These are phyloP conservation scores for Fusarium sulawesiense DNA, from an alignment of 2,329 filamentous ascomycete species.

Conservation along the genomic window DNA sequence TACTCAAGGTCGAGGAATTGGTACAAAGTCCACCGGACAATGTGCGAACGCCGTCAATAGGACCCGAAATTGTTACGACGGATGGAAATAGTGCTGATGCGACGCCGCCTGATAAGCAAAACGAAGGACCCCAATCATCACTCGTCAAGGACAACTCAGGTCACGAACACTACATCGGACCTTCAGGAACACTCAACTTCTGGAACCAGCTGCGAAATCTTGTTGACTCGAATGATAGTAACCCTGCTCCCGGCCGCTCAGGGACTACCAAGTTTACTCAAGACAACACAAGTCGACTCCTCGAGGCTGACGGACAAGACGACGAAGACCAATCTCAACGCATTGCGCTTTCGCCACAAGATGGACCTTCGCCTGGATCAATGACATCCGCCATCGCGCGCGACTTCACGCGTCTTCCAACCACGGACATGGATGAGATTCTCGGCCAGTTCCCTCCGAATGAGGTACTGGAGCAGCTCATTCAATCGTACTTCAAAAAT, in stretches of 20 bases:
- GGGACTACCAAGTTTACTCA: slow-evolving; percentile 27
- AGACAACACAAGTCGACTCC: slow-evolving; percentile 32
- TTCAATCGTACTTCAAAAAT: slow-evolving; percentile 51
- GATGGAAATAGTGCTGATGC: neutral
- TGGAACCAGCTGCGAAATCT: slow-evolving; percentile 51
- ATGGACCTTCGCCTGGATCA: slow-evolving; percentile 43
- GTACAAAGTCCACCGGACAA: slow-evolving; percentile 5
- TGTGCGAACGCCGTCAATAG: neutral
- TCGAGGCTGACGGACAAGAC: slow-evolving; percentile 30
- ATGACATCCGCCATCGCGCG: slow-evolving; percentile 46
- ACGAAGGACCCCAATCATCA: slow-evolving; percentile 39
- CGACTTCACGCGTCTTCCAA: slow-evolving; percentile 44
- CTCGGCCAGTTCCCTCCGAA: slow-evolving; percentile 45
- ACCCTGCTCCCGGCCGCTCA: neutral
- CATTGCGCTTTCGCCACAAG: slow-evolving; percentile 5
- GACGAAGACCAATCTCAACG: slow-evolving; percentile 21
- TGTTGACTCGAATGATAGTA: slow-evolving; percentile 38
- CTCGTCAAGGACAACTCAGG: slow-evolving; percentile 51
- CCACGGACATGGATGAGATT: slow-evolving; percentile 46
- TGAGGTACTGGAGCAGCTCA: slow-evolving; percentile 46
- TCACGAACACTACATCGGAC: slow-evolving; percentile 53
- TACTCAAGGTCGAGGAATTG: slow-evolving; percentile 33
- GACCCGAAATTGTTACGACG: slow-evolving; percentile 2
- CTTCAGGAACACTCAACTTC: slow-evolving; percentile 53
- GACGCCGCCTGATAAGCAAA: slow-evolving; percentile 23